Conservation (phyloP, 2,329 filamentous ascomycete species). For the Penicillium expansum region DNA sequence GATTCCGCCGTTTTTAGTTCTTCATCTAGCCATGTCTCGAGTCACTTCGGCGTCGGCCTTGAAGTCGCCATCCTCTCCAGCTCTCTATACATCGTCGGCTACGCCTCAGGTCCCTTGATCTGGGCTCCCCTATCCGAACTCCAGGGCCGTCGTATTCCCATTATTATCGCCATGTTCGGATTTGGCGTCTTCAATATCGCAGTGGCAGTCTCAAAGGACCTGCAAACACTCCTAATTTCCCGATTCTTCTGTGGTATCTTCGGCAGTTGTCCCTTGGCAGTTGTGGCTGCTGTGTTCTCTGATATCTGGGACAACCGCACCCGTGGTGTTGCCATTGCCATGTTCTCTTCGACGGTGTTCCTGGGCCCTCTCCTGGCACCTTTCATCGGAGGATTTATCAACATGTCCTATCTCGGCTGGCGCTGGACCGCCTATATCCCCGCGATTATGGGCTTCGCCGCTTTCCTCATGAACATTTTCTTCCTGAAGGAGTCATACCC, state of each 20-base stretch:
- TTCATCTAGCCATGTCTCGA: constrained; percentile 56
- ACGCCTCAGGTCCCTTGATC: constrained; percentile 56
- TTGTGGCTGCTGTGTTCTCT: constrained; percentile 45
- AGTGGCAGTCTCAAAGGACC: constrained; percentile 40
- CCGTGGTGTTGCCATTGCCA: constrained; percentile 39
- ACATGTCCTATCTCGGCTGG: constrained; percentile 50
- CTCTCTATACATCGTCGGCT: constrained; percentile 49
- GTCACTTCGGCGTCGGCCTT: constrained; percentile 42
- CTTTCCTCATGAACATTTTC: constrained; percentile 49
- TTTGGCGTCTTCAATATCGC: constrained; percentile 47
- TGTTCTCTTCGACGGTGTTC: constrained; percentile 54
- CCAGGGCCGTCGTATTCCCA: constrained; percentile 55
- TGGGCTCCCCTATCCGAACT: constrained; percentile 62
- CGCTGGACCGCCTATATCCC: constrained; percentile 56
- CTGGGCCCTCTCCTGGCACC: constrained; percentile 53
- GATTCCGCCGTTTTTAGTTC: constrained; percentile 64
- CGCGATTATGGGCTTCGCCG: constrained; percentile 55
- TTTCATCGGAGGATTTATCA: constrained; percentile 56
- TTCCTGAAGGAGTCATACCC: constrained; percentile 60
- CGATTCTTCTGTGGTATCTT: constrained; percentile 48
- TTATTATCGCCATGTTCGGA: constrained; percentile 43
- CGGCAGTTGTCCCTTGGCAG: constrained; percentile 42
- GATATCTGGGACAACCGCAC: constrained; percentile 51
- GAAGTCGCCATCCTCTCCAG: constrained; percentile 46
- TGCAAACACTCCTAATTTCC: constrained; percentile 37